phyloP scores from a whole-genome alignment of 225 moss, liverwort and hornwort species.

The Takakia lepidozioides region DNA sequence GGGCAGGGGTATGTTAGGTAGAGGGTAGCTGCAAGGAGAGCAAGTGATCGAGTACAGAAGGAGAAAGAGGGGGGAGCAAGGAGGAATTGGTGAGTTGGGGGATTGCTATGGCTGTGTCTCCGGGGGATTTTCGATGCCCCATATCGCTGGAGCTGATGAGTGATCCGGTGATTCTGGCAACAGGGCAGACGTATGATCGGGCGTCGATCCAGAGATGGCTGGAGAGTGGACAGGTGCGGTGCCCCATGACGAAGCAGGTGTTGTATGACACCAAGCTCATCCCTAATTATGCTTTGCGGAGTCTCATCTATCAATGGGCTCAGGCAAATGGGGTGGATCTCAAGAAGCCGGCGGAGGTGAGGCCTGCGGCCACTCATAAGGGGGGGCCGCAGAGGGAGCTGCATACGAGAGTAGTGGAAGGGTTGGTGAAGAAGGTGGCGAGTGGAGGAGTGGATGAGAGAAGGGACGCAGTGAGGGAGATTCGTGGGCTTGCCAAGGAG shows the following conservation, averaged over 20 bases:
- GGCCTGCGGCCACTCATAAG: no score
- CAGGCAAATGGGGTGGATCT: conserved; percentile 2
- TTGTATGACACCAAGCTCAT: conserved; percentile 12
- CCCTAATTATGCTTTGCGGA: conserved; percentile 7
- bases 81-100: no score
- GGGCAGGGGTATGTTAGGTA: no score
- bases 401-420: background rate
- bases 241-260: conserved; percentile 18
- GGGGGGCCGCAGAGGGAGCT: background rate
- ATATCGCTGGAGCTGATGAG: no score
- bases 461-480: conserved; percentile 4
- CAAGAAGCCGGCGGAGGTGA: conserved; percentile 1
- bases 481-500: conserved; percentile 8
- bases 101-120: no score
- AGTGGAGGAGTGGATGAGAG: background rate
- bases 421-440: conserved; percentile 2
- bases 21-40: no score
- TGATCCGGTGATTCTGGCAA: no score
- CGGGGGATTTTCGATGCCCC: no score
- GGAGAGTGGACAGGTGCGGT: conserved; percentile 13
- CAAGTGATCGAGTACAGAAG: no score
- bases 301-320: conserved; percentile 17
- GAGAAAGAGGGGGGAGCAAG: no score
- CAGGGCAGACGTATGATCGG: conserved; percentile 6
- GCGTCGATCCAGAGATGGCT: conserved; percentile 16